These are phyloP conservation scores for Friedmanniomyces simplex DNA, from an alignment of 495 filamentous ascomycete genomes.

Conservation along the genomic window DNA sequence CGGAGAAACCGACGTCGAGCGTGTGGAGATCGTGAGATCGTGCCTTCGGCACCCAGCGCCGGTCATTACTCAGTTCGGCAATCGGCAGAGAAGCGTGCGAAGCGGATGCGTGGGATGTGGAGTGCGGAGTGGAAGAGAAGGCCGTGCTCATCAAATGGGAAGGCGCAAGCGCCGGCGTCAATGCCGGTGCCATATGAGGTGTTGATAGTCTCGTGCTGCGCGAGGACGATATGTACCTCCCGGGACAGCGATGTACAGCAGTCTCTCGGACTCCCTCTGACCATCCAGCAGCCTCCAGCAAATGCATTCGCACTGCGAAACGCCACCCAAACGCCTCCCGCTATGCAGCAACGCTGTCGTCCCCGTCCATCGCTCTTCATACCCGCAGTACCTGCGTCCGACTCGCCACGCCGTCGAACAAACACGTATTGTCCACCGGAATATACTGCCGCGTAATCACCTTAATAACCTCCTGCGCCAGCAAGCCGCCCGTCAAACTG, in stretches of 20 bases:
- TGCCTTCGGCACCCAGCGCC: background rate
- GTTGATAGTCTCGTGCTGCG: too few species aligned
- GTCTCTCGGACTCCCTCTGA: too few species aligned
- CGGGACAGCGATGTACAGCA: too few species aligned
- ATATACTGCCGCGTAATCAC: constrained; percentile 94
- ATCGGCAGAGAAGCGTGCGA: background rate
- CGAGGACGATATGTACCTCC: too few species aligned
- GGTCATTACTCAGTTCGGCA: too few species aligned
- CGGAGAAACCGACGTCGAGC: background rate
- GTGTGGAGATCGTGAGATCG: background rate
- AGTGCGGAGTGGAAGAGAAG: background rate
- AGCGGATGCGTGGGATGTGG: background rate
- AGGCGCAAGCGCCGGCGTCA: too few species aligned
- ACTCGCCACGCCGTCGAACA: constrained; percentile 84
- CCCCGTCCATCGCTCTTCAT: constrained; percentile 14
- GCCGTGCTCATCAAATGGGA: too few species aligned
- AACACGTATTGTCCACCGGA: constrained; percentile 82
- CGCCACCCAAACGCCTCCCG: background rate
- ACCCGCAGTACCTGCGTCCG: constrained; percentile 57
- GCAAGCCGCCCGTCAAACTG: constrained; percentile 80
- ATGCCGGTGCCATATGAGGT: too few species aligned
- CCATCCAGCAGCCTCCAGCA: too few species aligned
- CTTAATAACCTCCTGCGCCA: constrained; percentile 94
- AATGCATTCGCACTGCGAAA: background rate
- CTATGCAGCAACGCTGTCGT: background rate